phyloP scores from a whole-genome alignment of 2,329 filamentous ascomycete species.

The Talaromyces verruculosus region DNA sequence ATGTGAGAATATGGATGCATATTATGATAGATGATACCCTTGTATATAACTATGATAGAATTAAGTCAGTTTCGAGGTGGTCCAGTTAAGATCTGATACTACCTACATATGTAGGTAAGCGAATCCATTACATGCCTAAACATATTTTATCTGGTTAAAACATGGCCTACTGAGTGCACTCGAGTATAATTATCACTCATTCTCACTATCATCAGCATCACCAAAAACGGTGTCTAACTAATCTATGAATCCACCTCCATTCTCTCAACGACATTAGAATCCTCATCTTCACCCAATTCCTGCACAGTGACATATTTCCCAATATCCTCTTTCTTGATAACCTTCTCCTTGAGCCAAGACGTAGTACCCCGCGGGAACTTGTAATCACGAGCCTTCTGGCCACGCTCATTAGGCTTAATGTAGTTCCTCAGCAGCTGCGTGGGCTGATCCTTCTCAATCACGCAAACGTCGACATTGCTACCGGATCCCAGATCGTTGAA shows the following conservation, averaged over 20 bases:
- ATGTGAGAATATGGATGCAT: not conserved
- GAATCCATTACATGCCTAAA: too few species aligned
- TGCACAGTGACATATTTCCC: conserved; percentile 91
- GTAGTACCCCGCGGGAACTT: conserved; percentile 89
- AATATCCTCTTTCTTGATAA: conserved; percentile 91
- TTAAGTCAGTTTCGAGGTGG: not conserved
- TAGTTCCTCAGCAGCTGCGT: conserved; percentile 83
- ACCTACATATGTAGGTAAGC: too few species aligned
- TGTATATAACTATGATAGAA: not conserved
- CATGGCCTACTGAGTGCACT: too few species aligned
- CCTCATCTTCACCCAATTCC: conserved; percentile 71
- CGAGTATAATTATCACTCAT: not conserved
- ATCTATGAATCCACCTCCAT: conserved; percentile 60
- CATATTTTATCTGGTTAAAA: too few species aligned
- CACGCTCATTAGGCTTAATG: conserved; percentile 88
- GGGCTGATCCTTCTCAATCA: conserved; percentile 95
- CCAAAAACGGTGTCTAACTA: not conserved
- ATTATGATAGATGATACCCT: not conserved
- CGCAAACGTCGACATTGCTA: conserved; percentile 93
- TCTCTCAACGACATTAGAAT: conserved; percentile 59
- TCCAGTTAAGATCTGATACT: too few species aligned
- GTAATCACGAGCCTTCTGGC: conserved; percentile 90
- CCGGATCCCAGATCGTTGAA: conserved; percentile 98
- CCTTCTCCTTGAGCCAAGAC: conserved; percentile 90
- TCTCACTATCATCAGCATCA: conserved; percentile 1